A percentile compares a stretch with the other conserved stretches of the same genome.
Conservation (phyloP, 1,284 basidiomycete species). For the Fomitopsis pinicola region DNA sequence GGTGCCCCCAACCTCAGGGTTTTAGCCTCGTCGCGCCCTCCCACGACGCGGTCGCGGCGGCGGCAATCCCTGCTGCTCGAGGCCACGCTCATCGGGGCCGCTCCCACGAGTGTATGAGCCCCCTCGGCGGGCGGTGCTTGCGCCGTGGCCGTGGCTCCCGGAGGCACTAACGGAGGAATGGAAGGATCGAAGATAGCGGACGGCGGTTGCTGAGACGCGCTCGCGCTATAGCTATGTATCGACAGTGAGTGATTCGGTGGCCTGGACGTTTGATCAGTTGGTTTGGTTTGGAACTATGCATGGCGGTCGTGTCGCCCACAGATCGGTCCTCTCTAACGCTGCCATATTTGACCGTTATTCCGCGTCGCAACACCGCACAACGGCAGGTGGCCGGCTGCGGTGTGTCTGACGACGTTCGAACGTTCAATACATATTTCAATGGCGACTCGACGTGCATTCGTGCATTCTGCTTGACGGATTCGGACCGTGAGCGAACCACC, state of each 20-base stretch:
- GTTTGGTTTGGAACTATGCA: background rate
- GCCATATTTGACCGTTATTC: background rate
- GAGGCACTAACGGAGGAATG: background rate
- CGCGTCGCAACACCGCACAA: background rate
- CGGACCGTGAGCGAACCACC: no score
- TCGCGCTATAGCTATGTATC: background rate
- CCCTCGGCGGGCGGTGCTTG: no score
- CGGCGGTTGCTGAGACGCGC: background rate
- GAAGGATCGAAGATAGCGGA: background rate
- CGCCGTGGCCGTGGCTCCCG: no score
- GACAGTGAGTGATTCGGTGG: background rate
- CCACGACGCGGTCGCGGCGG: background rate
- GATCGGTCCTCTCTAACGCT: background rate
- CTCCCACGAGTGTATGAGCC: background rate
- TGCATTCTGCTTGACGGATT: no score
- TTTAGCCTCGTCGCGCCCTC: background rate
- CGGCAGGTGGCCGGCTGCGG: no score
- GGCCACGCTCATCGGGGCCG: background rate
- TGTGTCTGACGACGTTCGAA: no score
- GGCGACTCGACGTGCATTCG: no score
- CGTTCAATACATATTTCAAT: no score
- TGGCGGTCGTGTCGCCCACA: background rate
- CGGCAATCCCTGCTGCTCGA: background rate
- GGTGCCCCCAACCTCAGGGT: background rate
- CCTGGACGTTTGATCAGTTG: no score